A percentile compares a stretch with the other conserved stretches of the same genome.
phyloP scores from a whole-genome alignment of 192 early-diverging fungal genomes.

The Rhizophagus prolifer region DNA sequence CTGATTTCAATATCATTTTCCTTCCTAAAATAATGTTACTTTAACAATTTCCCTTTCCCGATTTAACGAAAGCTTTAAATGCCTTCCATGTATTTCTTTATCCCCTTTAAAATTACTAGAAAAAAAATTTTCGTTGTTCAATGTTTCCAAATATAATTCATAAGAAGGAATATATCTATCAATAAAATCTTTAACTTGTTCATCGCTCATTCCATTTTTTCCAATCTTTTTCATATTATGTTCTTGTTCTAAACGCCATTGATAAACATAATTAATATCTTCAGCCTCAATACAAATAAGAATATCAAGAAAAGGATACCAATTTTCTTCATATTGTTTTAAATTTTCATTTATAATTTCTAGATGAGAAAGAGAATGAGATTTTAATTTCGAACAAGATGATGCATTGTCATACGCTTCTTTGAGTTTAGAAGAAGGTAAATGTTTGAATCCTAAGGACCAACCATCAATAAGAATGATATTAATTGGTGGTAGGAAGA shows the following conservation, averaged over 20 bases:
- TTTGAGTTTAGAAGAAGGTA: slow-evolving; percentile 36
- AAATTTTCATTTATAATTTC: slow-evolving; percentile 49
- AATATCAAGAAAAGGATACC: slow-evolving; percentile 71
- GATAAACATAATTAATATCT: slow-evolving; percentile 66
- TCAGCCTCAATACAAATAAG: slow-evolving; percentile 70
- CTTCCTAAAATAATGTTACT: background rate
- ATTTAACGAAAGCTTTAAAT: slow-evolving; percentile 44
- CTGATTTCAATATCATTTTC: no score
- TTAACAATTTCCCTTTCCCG: slow-evolving; percentile 37
- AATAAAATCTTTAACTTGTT: slow-evolving; percentile 83
- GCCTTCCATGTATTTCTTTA: slow-evolving; percentile 29
- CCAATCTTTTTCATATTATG: slow-evolving; percentile 49
- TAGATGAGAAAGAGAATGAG: slow-evolving; percentile 47
- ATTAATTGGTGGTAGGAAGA: slow-evolving; percentile 57
- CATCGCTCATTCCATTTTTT: slow-evolving; percentile 63
- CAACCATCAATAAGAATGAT: slow-evolving; percentile 93
- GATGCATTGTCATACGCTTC: slow-evolving; percentile 28
- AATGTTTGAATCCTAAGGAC: slow-evolving; percentile 80
- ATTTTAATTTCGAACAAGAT: slow-evolving; percentile 28
- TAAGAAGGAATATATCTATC: slow-evolving; percentile 89
- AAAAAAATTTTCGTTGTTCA: slow-evolving; percentile 51
- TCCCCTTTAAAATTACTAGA: slow-evolving; percentile 5
- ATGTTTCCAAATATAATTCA: slow-evolving; percentile 53
- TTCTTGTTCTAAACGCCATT: slow-evolving; percentile 91
- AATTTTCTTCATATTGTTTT: slow-evolving; percentile 51